Evolutionary conservation across 2,329 filamentous ascomycete species (phyloP).

Genomic region (Sordariomycetes sp.): DNA sequence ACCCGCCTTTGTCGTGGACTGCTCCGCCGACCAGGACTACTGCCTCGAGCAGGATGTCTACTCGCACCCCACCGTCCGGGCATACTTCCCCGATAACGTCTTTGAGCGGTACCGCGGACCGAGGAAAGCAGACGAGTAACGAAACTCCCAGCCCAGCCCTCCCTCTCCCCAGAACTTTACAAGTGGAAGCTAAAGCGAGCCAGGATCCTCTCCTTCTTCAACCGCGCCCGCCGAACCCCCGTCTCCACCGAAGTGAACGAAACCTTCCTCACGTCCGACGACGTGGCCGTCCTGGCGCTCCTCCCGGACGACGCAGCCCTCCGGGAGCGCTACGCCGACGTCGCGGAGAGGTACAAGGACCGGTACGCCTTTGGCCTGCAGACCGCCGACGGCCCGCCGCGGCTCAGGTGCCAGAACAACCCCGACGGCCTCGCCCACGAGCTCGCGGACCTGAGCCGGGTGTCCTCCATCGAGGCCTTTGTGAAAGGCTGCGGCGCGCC

Average conservation of each 20-base stretch:
- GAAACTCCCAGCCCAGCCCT: neutral
- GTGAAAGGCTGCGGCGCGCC: conserved; percentile 25
- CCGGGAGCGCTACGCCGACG: conserved; percentile 15
- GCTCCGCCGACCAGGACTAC: conserved; percentile 19
- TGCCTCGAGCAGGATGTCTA: conserved; percentile 28
- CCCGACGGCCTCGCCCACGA: conserved; percentile 22
- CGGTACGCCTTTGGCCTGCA: conserved; percentile 28
- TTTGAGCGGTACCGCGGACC: conserved; percentile 31
- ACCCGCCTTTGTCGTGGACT: conserved; percentile 21
- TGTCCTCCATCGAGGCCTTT: conserved; percentile 23
- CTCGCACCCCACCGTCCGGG: conserved; percentile 35
- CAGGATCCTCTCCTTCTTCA: conserved; percentile 18
- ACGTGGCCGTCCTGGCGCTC: conserved; percentile 29
- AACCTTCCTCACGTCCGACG: conserved; percentile 25
- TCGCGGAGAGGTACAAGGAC: conserved; percentile 25
- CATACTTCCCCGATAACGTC: conserved; percentile 22
- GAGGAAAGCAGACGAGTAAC: conserved; percentile 23
- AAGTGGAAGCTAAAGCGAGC: neutral
- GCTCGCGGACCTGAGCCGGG: conserved; percentile 18
- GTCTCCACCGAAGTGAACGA: neutral
- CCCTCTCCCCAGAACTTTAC: neutral
- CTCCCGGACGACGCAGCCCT: conserved; percentile 15
- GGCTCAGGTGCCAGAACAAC: conserved; percentile 29
- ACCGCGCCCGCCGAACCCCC: conserved; percentile 7
- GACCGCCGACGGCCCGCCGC: conserved; percentile 8